Conservation (phyloP, 345 rosid species). For the Syzygium aromaticum region DNA sequence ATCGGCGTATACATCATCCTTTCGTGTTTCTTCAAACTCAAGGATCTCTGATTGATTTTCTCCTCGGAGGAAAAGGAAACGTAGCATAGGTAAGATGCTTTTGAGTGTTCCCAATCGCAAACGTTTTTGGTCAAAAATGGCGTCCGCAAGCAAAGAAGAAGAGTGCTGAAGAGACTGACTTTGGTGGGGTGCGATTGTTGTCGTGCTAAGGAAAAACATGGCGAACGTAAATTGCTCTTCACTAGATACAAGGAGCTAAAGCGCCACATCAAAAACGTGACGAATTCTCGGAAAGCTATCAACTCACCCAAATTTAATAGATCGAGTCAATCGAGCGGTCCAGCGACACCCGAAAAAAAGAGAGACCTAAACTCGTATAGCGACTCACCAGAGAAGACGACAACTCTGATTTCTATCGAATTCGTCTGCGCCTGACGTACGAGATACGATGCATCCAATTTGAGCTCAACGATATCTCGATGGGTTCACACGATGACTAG, state of each 20-base stretch:
- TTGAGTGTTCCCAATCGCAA: neutral
- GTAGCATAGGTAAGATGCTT: no score
- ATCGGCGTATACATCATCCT: neutral
- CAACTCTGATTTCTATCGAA: neutral
- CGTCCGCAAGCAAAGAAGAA: neutral
- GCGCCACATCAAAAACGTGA: no score
- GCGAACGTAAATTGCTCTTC: no score
- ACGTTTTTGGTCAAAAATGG: neutral
- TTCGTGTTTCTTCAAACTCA: neutral
- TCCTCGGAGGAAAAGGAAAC: no score
- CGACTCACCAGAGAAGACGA: neutral
- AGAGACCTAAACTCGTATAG: neutral
- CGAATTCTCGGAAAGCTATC: neutral
- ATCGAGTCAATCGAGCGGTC: neutral
- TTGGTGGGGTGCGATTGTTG: neutral
- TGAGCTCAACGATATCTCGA: neutral
- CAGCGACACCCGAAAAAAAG: neutral
- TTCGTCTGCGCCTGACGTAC: accelerated
- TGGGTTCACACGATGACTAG: no score
- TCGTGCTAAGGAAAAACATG: neutral
- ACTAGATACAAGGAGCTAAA: no score
- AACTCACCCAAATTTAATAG: neutral
- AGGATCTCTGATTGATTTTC: neutral
- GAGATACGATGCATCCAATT: neutral
- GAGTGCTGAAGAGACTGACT: neutral